phyloP scores from a whole-genome alignment of 2,329 filamentous ascomycete species.

The Aspergillus floridensis region DNA sequence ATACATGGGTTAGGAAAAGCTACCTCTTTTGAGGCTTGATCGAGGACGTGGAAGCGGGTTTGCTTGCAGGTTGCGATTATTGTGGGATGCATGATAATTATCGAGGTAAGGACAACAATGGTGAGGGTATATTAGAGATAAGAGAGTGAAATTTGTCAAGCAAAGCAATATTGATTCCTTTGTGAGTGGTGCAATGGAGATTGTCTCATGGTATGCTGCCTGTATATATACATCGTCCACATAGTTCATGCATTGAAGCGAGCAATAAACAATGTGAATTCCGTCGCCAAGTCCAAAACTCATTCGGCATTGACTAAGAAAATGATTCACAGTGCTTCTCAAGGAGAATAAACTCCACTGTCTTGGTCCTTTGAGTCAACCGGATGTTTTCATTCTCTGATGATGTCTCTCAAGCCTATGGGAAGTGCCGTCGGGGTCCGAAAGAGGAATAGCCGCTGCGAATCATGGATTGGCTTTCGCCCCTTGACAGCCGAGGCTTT shows the following conservation, averaged over 20 bases:
- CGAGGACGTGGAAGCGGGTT: slow-evolving; percentile 61
- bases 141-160: neutral
- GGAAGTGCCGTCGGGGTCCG: slow-evolving; percentile 19
- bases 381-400: too few relatives aligned
- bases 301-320: too few relatives aligned
- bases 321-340: too few relatives aligned
- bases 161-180: neutral
- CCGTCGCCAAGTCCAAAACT: too few relatives aligned
- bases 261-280: neutral
- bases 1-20: neutral
- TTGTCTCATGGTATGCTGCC: neutral
- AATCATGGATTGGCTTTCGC: too few relatives aligned
- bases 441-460: slow-evolving; percentile 20
- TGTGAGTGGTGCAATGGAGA: neutral
- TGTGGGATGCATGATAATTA: slow-evolving; percentile 19
- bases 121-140: neutral
- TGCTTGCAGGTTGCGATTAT: slow-evolving; percentile 65
- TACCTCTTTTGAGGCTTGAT: slow-evolving; percentile 57
- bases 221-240: neutral
- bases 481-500: too few relatives aligned
- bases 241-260: neutral
- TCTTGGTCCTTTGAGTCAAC: too few relatives aligned
- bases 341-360: too few relatives aligned
- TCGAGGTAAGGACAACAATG: neutral
- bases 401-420: too few relatives aligned